Evolutionary conservation across 2,329 filamentous ascomycete species (phyloP).

Genomic region (Pseudogymnoascus pannorum): DNA sequence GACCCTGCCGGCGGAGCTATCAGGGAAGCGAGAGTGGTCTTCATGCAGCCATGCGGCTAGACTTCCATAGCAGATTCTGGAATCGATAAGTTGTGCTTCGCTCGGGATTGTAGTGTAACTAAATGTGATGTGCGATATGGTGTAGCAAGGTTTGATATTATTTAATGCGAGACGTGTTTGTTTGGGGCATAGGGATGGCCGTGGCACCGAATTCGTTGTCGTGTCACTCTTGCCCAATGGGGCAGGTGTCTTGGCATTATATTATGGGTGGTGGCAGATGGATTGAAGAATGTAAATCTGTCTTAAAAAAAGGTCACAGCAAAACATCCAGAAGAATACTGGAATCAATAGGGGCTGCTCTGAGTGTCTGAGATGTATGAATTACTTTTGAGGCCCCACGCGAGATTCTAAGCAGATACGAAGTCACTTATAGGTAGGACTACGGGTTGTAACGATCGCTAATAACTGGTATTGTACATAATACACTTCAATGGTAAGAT

Average conservation of each 20-base stretch:
- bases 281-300: neutral
- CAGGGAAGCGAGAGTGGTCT: neutral
- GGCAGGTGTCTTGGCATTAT: constrained; percentile 1
- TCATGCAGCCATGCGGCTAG: constrained; percentile 2
- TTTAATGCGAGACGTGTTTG: constrained; percentile 5
- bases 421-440: neutral
- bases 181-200: neutral
- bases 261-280: neutral
- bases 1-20: neutral
- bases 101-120: neutral
- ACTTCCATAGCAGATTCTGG: neutral
- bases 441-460: neutral
- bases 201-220: neutral
- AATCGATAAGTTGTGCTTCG: neutral
- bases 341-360: neutral
- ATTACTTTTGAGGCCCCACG: neutral
- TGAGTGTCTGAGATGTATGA: neutral
- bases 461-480: neutral
- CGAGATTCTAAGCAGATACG: neutral
- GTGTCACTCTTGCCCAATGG: neutral
- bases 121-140: neutral
- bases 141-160: neutral
- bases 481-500: neutral
- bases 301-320: neutral
- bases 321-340: neutral